Evolutionary conservation across 805 yeast genomes (phyloP).

Genomic region (Lipomyces chichibuensis): DNA sequence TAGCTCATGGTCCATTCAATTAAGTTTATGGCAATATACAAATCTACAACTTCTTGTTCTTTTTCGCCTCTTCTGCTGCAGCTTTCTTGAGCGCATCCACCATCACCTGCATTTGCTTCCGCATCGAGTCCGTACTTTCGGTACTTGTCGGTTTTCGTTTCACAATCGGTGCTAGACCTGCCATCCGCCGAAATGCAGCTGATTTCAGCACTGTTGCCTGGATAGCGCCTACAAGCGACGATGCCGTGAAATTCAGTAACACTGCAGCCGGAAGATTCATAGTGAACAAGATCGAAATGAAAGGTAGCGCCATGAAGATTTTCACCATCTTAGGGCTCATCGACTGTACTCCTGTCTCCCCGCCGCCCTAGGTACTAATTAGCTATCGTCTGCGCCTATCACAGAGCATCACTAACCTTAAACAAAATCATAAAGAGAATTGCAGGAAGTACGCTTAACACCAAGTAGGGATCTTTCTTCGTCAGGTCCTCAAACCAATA

Average conservation of each 20-base stretch:
- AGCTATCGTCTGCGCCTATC: neutral
- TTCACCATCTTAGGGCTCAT: constrained; percentile 69
- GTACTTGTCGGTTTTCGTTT: constrained; percentile 45
- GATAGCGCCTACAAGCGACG: constrained; percentile 70
- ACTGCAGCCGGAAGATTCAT: constrained; percentile 85
- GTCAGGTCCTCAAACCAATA: constrained; percentile 83
- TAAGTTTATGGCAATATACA: neutral
- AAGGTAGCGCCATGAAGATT: constrained; percentile 71
- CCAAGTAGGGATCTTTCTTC: constrained; percentile 87
- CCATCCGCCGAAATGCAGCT: constrained; percentile 57
- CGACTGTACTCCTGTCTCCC: constrained; percentile 82
- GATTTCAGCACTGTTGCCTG: constrained; percentile 72
- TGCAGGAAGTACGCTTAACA: constrained; percentile 82
- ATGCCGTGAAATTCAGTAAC: constrained; percentile 80
- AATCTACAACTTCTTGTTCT: neutral
- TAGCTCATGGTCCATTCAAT: neutral
- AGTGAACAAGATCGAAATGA: constrained; percentile 84
- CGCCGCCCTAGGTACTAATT: constrained; percentile 71
- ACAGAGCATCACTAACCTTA: constrained; percentile 3
- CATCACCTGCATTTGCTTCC: constrained; percentile 20
- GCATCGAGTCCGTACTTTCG: constrained; percentile 2
- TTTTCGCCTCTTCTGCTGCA: constrained; percentile 17
- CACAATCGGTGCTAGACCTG: constrained; percentile 65
- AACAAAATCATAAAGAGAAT: constrained; percentile 56
- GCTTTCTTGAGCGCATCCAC: constrained; percentile 27